Evolutionary conservation across 306 rosid genomes (phyloP).

Genomic region (Astragalus membranaceus): DNA sequence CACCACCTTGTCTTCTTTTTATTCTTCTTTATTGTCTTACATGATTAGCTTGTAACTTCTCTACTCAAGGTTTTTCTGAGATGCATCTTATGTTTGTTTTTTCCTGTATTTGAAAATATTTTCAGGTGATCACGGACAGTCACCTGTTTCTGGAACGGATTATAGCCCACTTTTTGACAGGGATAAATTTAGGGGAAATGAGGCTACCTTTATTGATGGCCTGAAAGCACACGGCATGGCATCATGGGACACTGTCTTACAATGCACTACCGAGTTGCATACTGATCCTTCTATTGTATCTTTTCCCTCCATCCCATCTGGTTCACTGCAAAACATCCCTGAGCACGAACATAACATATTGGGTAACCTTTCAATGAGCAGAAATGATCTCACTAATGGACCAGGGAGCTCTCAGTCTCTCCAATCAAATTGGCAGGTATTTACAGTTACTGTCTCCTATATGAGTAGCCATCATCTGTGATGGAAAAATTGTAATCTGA

Average conservation of each 20-base stretch:
- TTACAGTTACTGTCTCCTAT: conserved; percentile 8
- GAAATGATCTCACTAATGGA: conserved; percentile 31
- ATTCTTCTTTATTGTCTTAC: background rate
- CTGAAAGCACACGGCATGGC: conserved; percentile 42
- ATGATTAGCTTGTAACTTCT: background rate
- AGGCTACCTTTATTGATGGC: conserved; percentile 27
- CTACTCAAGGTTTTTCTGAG: conserved; percentile 10
- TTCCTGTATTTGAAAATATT: conserved; percentile 2
- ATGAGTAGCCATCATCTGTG: background rate
- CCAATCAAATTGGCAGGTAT: conserved; percentile 71
- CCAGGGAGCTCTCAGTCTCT: conserved; percentile 40
- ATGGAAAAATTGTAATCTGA: conserved; percentile 1
- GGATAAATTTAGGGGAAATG: conserved; percentile 37
- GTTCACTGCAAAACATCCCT: conserved; percentile 32
- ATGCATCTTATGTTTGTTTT: background rate
- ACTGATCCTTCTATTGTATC: conserved; percentile 47
- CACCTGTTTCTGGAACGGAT: conserved; percentile 50
- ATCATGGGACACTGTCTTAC: conserved; percentile 62
- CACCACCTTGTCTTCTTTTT: conserved; percentile 20
- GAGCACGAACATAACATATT: conserved; percentile 36
- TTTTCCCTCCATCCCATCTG: conserved; percentile 36
- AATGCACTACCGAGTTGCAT: conserved; percentile 31
- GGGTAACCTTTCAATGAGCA: conserved; percentile 23
- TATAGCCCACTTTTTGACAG: conserved; percentile 35
- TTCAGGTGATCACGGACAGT: conserved; percentile 40